Conservation (phyloP, 2,329 filamentous ascomycete species). For the Diaporthe helianthi region DNA sequence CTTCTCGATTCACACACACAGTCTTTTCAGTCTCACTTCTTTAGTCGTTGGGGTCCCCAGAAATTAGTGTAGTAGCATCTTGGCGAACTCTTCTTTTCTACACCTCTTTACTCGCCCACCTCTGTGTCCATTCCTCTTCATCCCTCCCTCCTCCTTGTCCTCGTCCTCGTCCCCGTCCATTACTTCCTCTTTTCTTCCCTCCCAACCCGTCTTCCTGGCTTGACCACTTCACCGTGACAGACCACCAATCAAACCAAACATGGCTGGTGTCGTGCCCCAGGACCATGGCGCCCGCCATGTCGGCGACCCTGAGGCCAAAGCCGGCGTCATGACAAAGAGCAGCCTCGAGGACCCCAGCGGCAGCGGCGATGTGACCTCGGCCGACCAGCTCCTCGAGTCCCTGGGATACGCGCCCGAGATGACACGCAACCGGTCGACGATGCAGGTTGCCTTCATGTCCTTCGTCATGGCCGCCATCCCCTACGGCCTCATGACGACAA, state of each 20-base stretch:
- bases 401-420: slow-evolving; percentile 73
- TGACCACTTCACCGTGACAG: neutral
- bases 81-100: slow-evolving; percentile 11
- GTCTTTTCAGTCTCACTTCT: slow-evolving; percentile 6
- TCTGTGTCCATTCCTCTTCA: neutral
- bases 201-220: neutral
- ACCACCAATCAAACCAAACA: neutral
- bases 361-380: slow-evolving; percentile 49
- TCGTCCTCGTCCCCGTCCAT: too few relatives aligned
- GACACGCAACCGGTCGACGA: slow-evolving; percentile 68
- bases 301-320: slow-evolving; percentile 24
- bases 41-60: neutral
- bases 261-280: slow-evolving; percentile 31
- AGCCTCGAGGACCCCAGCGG: slow-evolving; percentile 35
- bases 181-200: too few relatives aligned
- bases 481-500: slow-evolving; percentile 74
- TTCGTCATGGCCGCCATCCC: slow-evolving; percentile 79
- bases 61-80: slow-evolving; percentile 11
- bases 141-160: neutral
- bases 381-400: slow-evolving; percentile 68
- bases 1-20: slow-evolving; percentile 10
- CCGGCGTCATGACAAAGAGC: slow-evolving; percentile 19
- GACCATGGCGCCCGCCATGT: slow-evolving; percentile 26
- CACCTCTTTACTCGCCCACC: neutral
- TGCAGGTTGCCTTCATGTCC: slow-evolving; percentile 77